Base-by-base conservation (phyloP, 2,329 filamentous ascomycete genomes). In the Xylaria polymorpha region DNA sequence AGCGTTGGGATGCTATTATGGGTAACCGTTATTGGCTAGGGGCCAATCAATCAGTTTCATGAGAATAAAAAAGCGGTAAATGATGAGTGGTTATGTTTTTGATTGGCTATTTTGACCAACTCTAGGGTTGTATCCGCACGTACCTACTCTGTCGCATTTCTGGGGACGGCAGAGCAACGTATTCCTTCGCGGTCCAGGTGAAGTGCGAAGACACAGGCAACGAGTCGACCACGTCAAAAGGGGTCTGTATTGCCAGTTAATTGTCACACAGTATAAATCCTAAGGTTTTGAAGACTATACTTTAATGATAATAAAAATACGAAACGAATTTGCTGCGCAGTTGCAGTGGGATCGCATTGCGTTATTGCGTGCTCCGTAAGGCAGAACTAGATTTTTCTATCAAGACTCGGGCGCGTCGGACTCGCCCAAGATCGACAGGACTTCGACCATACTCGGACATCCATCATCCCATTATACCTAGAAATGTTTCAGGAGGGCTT, bases 1-100 rank as follows among this genome's bases (percentile, higher is more conserved):
- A 43, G 25, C n/a, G n/a, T n/a, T 14, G 37, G n/a, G n/a, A 14
- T 8, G 25, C 37, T 44, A 29, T 12, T 46, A 14, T 4, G 5
- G 4, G 48, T 5, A 32, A 2, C 3, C 25, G 18, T 32, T 51
- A 15, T 8, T 10, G 48, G 35, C 35, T 2, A n/a, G 18, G 51
- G 41, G 20, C 15, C 2, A 44, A 66, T 57, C 15, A 37, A 20
- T 55, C 15, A 44, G 41, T 37, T 20, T 32, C 14, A 48, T 6
- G 2, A 22, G n/a, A 59, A 50, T 22, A 50, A 68, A 50, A 50
- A 44, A 39, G 66, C 66, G 50, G 66, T 64, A 57, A 68, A 61
- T 51, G 18, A 25, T 22, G 7, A 44, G 61, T 44, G 22, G 25
- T 44, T 29, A 25, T 57, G 32, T 12, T 44, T 2, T 10, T 20